Base-by-base conservation (phyloP, 306 rosid genomes). In the Medicago lupulina region DNA sequence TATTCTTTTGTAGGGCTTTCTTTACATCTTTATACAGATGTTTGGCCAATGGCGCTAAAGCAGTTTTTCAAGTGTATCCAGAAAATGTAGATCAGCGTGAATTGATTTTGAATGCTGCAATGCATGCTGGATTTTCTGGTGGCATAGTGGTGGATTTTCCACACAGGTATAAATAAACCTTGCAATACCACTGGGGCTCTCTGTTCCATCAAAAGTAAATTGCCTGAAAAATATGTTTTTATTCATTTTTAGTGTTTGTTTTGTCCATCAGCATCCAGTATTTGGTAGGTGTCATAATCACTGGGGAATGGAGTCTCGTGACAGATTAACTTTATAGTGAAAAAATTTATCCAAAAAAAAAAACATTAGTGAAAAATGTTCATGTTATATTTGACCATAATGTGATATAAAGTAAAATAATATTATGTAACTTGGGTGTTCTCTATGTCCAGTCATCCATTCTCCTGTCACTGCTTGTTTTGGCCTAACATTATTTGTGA, bases 111-210 rank as follows among this genome's bases (percentile, higher is more conserved):
- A 83, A 74, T 70, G 88, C 83, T 68, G 99, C 97, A 55, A 92
- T 95, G 97, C 86, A 81, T 19, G 96, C 97, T 79, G 99, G 99
- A 81, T 95, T 95, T 86, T 81, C 92, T 19, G 99, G 99, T 74
- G 97, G 97, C 31, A 78, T 92, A 19, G 97, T 95, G 11, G 96
- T 95, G 46, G 99, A 95, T 84, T 95, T 13, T 79, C 99, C 99
- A 39, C 92, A 92, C 86, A 95, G 99, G 99, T 95, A 80, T 64
- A 70, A 18, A 19, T 9, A 11, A 14, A 54, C 54, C 19, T 63
- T 25, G 34, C 71, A 34, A 36, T 67, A 19, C 6, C 57, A 70
- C 41, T 13, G 15, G 15, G 51, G 16, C 57, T n/a, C 60, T 62
- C 70, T 28, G 60, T 74, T 79, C 70, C 49, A 23, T 70, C 15